A percentile compares a stretch with the other conserved stretches of the same genome.
phyloP scores from a whole-genome alignment of 1,284 basidiomycete genomes.

The Anthracocystis walkeri region DNA sequence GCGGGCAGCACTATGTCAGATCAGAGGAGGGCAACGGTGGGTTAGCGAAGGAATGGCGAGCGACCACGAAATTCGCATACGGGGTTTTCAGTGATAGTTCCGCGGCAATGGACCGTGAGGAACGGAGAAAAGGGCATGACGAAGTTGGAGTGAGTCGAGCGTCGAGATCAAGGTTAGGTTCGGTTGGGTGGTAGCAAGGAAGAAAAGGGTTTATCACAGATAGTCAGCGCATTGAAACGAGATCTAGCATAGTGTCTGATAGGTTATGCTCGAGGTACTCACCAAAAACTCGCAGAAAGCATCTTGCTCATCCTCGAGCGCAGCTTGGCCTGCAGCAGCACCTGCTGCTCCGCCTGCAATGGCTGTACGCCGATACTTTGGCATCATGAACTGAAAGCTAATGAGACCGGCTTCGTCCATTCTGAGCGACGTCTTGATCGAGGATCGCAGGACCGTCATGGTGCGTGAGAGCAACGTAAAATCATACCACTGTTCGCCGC shows the following conservation, averaged over 20 bases:
- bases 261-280: conserved; percentile 6
- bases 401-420: conserved; percentile 60
- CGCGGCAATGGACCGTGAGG: not conserved
- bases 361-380: conserved; percentile 39
- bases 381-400: conserved; percentile 64
- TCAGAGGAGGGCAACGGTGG: not conserved
- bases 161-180: not conserved
- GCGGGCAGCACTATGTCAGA: conserved; percentile 38
- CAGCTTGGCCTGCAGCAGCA: conserved; percentile 30
- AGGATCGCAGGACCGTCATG: conserved; percentile 51
- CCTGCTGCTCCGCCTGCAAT: conserved; percentile 2
- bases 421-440: conserved; percentile 59
- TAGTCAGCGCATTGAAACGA: conserved; percentile 2
- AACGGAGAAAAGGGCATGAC: not conserved
- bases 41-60: no score
- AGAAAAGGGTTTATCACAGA: conserved; percentile 1
- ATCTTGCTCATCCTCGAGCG: conserved; percentile 49
- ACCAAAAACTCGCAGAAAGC: conserved; percentile 61
- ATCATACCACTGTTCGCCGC: conserved; percentile 47
- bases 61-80: not conserved
- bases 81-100: not conserved
- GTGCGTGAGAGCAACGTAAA: conserved; percentile 48
- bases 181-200: not conserved
- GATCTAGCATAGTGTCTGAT: not conserved
- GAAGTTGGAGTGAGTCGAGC: not conserved